Percentiles rank a stretch among this genome's conserved stretches.
Conservation (phyloP, 495 filamentous ascomycete genomes). For the Evansstolkia leycettana region DNA sequence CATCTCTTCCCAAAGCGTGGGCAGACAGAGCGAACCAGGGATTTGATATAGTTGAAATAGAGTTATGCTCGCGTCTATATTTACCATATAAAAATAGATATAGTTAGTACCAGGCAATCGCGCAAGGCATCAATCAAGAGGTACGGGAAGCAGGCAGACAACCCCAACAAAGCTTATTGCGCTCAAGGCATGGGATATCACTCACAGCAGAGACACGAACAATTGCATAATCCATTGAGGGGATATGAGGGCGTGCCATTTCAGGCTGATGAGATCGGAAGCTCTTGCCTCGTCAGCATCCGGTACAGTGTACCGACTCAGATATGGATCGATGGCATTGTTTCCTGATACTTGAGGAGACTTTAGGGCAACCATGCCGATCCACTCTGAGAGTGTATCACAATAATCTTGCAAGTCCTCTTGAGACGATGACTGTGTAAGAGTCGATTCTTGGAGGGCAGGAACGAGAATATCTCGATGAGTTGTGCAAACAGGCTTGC, state of each 20-base stretch:
- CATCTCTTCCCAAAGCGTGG: conserved; percentile 21
- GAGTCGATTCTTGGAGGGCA: conserved; percentile 26
- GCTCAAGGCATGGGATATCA: conserved; percentile 3
- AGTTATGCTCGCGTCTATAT: conserved; percentile 8
- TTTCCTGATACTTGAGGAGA: conserved; percentile 56
- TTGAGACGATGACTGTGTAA: conserved; percentile 22
- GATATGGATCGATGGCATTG: conserved; percentile 69
- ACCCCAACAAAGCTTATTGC: conserved; percentile 2
- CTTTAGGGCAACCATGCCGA: conserved; percentile 56
- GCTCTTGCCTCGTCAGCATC: conserved; percentile 14
- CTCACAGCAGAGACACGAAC: conserved; percentile 30
- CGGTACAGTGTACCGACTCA: conserved; percentile 69
- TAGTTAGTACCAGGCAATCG: not conserved
- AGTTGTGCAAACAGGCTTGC: conserved; percentile 11
- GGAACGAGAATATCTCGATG: conserved; percentile 35
- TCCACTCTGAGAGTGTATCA: conserved; percentile 68
- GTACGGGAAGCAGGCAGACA: not conserved
- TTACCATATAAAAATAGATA: not conserved
- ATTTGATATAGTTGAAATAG: conserved; percentile 2
- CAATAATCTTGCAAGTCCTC: conserved; percentile 46
- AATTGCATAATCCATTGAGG: conserved; percentile 28
- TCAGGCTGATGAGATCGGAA: conserved; percentile 24
- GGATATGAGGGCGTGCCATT: conserved; percentile 36
- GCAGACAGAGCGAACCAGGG: conserved; percentile 31
- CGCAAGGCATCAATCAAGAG: not conserved